phyloP scores from a whole-genome alignment of 228 moss, liverwort and hornwort genomes.

The Sphagnum magellanicum region DNA sequence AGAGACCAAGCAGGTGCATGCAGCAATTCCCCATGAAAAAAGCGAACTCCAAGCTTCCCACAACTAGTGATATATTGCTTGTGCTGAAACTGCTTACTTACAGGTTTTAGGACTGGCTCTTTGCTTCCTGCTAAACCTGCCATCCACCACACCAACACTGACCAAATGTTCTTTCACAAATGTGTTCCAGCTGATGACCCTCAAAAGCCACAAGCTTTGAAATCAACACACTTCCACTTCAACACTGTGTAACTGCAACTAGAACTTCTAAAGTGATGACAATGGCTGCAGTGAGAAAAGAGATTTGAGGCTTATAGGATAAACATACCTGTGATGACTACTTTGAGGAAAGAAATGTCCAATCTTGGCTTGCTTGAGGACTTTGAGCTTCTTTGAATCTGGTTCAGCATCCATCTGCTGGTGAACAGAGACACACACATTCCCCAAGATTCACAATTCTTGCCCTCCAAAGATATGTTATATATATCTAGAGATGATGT shows the following conservation, averaged over 20 bases:
- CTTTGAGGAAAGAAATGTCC: conserved; percentile 11
- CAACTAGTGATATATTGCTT: not conserved
- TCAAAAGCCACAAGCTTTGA: too few relatives aligned
- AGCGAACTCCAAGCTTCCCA: not conserved
- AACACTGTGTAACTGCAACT: not conserved
- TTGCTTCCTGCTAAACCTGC: conserved; percentile 39
- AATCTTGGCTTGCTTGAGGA: conserved; percentile 7
- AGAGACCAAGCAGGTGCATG: too few relatives aligned
- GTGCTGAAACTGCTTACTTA: not conserved
- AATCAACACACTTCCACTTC: not conserved
- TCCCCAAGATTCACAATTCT: too few relatives aligned
- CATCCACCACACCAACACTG: conserved; percentile 27
- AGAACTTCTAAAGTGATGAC: not conserved
- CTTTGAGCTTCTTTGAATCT: conserved; percentile 8
- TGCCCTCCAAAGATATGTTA: too few relatives aligned
- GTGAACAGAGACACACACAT: not conserved
- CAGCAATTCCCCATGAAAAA: not conserved
- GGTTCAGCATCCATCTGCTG: conserved; percentile 10
- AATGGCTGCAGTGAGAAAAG: not conserved
- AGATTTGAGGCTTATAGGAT: not conserved
- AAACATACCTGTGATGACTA: conserved; percentile 24
- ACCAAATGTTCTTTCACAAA: conserved; percentile 1
- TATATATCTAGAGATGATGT: too few relatives aligned
- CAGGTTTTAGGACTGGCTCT: conserved; percentile 6
- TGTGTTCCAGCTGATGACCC: not conserved